Evolutionary conservation across 2,329 filamentous ascomycete species (phyloP), one percentile per base, ranked within the genome.

Genomic region (Pseudocercospora eumusae): DNA sequence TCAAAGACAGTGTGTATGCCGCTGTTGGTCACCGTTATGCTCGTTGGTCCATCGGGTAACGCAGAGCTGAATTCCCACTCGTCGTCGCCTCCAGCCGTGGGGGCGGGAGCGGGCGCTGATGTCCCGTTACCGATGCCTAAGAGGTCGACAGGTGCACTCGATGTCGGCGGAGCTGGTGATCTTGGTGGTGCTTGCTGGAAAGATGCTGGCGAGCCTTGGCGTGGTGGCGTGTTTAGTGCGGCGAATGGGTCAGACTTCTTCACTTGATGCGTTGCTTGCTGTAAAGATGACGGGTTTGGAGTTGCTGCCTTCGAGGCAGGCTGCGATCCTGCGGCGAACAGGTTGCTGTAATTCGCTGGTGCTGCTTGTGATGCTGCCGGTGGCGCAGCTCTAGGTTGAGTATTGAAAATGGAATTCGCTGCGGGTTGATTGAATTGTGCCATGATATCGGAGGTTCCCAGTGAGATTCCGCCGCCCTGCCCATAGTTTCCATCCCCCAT

Each of bases 51-150:
- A 63, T 85, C 82, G 2, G 93, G 93, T 13, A 97, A 82, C 0
- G 93, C 88, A 0, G 93, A 98, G 2, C 91, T 87, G 75, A 98
- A 98, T 23, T 87, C 90, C 93, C 93, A 98, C 72, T 98, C 93
- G 66, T 98, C 93, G 56, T 97, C 93, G 50, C 50, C 60, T 27
- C 18, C 18, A 21, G 60, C n/a, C 20, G 63, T 33, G 1, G 62
- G 54, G 15, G 66, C 57, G 21, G 64, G 25, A 1, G 65, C 42
- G 1, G 90, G 86, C 56, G 75, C 68, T 6, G 74, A 64, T 80
- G 80, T 60, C 27, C 66, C 64, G 44, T 67, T 68, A 78, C 71
- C 50, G 66, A 71, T 66, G 61, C 70, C 72, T 4, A 71, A 64
- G 20, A 70, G 66, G 67, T 71, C 69, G 47, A 74, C 53, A n/a